Evolutionary conservation across 1,284 basidiomycete genomes (phyloP).

Genomic region (Melampsora occidentalis): DNA sequence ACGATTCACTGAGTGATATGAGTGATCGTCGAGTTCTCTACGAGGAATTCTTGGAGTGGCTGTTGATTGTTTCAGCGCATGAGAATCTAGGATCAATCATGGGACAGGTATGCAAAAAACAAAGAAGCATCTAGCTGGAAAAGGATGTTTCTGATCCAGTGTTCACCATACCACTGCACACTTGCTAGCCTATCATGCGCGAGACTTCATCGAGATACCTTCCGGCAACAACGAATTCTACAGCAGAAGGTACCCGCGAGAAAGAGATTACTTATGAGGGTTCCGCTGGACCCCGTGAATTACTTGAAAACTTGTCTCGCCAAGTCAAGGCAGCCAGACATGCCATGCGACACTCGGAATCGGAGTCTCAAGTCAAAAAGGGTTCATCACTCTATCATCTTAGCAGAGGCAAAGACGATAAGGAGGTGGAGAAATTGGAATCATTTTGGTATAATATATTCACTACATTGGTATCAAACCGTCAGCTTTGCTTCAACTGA

Average conservation of each 20-base stretch:
- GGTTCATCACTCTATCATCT: too few relatives aligned
- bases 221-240: not conserved
- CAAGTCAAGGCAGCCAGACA: conserved; percentile 83
- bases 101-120: conserved; percentile 59
- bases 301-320: conserved; percentile 80
- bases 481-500: too few relatives aligned
- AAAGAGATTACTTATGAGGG: conserved; percentile 74
- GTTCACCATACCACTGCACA: conserved; percentile 20
- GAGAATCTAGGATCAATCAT: conserved; percentile 88
- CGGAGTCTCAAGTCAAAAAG: too few relatives aligned
- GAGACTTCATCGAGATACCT: not conserved
- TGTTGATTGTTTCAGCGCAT: conserved; percentile 84
- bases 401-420: conserved; percentile 31
- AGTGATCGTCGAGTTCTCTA: conserved; percentile 79
- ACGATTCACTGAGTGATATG: conserved; percentile 89
- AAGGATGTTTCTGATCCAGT: too few relatives aligned
- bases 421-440: conserved; percentile 56
- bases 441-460: conserved; percentile 45
- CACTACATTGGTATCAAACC: too few relatives aligned
- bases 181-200: conserved; percentile 4
- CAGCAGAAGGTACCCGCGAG: conserved; percentile 28
- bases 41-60: conserved; percentile 81
- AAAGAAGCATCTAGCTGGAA: conserved; percentile 31
- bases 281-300: conserved; percentile 77
- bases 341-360: conserved; percentile 64